Base-by-base conservation (phyloP, 192 early-diverging fungal genomes). In the Rhizophlyctis rosea region DNA sequence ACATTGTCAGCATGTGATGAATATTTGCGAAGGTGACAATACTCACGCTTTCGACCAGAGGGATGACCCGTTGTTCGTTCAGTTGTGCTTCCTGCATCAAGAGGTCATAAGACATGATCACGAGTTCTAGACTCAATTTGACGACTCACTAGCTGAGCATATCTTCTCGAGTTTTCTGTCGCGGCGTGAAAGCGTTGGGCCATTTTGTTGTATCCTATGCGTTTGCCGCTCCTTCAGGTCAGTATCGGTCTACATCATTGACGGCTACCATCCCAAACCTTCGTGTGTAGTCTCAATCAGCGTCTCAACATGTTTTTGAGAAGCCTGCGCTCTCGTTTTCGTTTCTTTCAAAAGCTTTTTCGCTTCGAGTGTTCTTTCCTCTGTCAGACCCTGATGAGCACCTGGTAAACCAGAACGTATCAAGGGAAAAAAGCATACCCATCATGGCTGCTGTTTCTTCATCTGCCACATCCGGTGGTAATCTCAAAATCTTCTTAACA, bases 401-500 rank as follows among this genome's bases (percentile, higher is more conserved):
- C 52, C 16, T 28, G 27, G 23, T 54, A 34, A 11, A n/a, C 18
- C n/a, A 13, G 14, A 1, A 24, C 34, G 1, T 1, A 25, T 5
- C 31, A 4, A 27, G 11, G 14, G 21, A 66, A 16, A 61, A 3
- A 16, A 0, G 14, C 57, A 32, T 62, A 44, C 49, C 64, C 36
- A 76, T 30, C 14, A 64, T 64, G 44, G 56, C 36, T 23, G 72
- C 73, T 34, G 78, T 76, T 7, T 69, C 32, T 16, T 60, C 47
- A 23, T 65, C 65, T 24, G 71, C 35, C 52, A 67, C 70, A 36
- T 67, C 18, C 0, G 74, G 47, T n/a, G 78, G 76, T 16, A 66
- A 57, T 28, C 70, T 69, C 61, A 83, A 47, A 33, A 79, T 59
- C 28, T 72, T 59, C 48, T 68, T 73, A 4, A 83, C 29, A 50